phyloP scores from a whole-genome alignment of 2,329 filamentous ascomycete species.

The Botryotinia calthae region DNA sequence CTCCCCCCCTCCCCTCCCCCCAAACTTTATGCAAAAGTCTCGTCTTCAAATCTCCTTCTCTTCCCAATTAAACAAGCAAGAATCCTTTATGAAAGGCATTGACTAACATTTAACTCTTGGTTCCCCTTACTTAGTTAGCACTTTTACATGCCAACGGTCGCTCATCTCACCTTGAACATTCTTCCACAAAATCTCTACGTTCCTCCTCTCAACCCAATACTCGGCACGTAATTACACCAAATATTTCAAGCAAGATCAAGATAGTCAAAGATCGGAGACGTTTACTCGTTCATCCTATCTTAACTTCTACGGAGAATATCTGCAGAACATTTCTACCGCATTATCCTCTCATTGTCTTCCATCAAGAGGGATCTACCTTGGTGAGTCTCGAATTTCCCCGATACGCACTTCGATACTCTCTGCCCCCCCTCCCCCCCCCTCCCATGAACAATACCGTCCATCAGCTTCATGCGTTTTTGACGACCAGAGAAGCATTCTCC shows the following conservation, averaged over 20 bases:
- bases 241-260: constrained; percentile 23
- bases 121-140: constrained; percentile 27
- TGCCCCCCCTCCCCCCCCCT: constrained; percentile 17
- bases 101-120: constrained; percentile 36
- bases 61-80: not conserved
- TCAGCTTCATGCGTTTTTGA: not conserved
- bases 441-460: constrained; percentile 22
- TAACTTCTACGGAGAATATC: constrained; percentile 25
- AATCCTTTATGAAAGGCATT: constrained; percentile 14
- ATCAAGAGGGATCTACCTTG: constrained; percentile 29
- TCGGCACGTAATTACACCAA: constrained; percentile 30
- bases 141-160: constrained; percentile 38
- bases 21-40: constrained; percentile 7
- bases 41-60: not conserved
- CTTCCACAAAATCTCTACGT: constrained; percentile 23
- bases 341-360: constrained; percentile 16
- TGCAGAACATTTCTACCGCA: constrained; percentile 2
- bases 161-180: constrained; percentile 28
- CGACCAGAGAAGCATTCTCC: constrained; percentile 25
- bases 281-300: constrained; percentile 41
- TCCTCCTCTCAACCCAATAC: constrained; percentile 31
- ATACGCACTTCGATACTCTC: not conserved
- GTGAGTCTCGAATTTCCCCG: constrained; percentile 6
- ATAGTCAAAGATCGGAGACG: constrained; percentile 38
- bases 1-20: not conserved